These are phyloP conservation scores for Drechslerella coelobrocha DNA, from an alignment of 2,329 filamentous ascomycete genomes.

Conservation along the genomic window DNA sequence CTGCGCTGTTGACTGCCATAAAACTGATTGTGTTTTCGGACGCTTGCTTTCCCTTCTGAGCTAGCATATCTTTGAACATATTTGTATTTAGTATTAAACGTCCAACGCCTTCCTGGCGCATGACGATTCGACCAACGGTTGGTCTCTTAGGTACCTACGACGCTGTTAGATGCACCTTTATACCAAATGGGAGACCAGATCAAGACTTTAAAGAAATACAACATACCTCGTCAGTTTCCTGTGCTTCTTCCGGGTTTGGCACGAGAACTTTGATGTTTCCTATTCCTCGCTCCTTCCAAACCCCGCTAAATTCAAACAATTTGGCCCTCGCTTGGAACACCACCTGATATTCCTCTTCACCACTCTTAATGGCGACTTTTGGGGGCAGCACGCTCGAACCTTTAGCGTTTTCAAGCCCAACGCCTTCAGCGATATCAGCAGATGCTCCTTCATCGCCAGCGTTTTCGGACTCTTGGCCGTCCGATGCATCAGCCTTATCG, in stretches of 20 bases:
- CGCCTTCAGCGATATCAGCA: neutral
- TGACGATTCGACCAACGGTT: slow-evolving; percentile 32
- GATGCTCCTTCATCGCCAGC: slow-evolving; percentile 17
- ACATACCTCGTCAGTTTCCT: slow-evolving; percentile 1
- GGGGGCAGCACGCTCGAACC: neutral
- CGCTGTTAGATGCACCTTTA: neutral
- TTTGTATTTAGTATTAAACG: slow-evolving; percentile 38
- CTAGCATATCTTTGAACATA: slow-evolving; percentile 40
- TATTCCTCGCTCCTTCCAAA: slow-evolving; percentile 45
- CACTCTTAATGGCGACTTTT: slow-evolving; percentile 36
- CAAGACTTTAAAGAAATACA: neutral
- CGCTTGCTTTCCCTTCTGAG: neutral
- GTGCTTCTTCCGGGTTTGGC: slow-evolving; percentile 19
- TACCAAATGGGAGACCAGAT: neutral
- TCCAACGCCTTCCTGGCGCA: slow-evolving; percentile 49
- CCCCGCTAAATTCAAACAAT: slow-evolving; percentile 36
- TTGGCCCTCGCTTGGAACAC: slow-evolving; percentile 40
- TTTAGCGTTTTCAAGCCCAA: slow-evolving; percentile 11
- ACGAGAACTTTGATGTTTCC: slow-evolving; percentile 34
- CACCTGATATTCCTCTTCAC: slow-evolving; percentile 40
- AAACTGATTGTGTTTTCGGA: slow-evolving; percentile 37
- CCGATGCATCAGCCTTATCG: slow-evolving; percentile 11
- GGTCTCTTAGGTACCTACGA: slow-evolving; percentile 13
- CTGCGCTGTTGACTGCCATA: slow-evolving; percentile 31
- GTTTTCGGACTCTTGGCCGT: slow-evolving; percentile 28